Evolutionary conservation across 139 green algal genomes (phyloP).

Genomic region (Desmodesmus armatus): DNA sequence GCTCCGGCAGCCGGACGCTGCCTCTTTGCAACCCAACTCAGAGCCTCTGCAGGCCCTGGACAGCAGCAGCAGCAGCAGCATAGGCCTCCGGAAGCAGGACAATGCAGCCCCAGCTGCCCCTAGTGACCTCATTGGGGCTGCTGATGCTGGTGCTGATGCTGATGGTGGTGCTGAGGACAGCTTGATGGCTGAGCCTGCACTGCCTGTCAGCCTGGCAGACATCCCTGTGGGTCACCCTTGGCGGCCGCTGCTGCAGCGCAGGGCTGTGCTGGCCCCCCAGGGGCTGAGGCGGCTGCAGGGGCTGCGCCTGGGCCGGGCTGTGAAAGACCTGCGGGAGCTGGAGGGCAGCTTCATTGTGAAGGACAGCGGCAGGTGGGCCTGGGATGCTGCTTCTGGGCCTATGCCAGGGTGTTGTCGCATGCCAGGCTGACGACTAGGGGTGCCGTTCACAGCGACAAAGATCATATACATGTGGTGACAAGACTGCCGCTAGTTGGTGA

Average conservation of each 20-base stretch:
- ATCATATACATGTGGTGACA: too few species aligned
- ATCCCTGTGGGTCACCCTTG: constrained; percentile 41
- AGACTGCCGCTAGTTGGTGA: too few species aligned
- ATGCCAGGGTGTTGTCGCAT: too few species aligned
- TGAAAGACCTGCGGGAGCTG: constrained; percentile 45
- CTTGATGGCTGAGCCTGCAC: constrained; percentile 3
- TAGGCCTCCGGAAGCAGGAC: not conserved
- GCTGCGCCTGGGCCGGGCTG: not conserved
- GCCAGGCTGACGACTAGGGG: too few species aligned
- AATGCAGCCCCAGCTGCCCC: not conserved
- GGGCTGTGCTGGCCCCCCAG: not conserved
- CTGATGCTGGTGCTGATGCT: constrained; percentile 33
- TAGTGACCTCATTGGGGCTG: not conserved
- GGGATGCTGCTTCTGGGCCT: not conserved
- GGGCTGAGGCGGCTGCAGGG: constrained; percentile 1
- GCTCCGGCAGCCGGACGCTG: not conserved
- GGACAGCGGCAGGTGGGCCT: not conserved
- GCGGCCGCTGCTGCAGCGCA: constrained; percentile 34
- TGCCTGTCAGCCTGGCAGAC: constrained; percentile 46
- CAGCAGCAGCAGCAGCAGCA: not conserved
- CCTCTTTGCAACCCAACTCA: not conserved
- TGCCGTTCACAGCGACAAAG: too few species aligned
- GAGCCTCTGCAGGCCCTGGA: too few species aligned
- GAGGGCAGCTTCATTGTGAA: constrained; percentile 52
- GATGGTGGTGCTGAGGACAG: constrained; percentile 36